These are phyloP conservation scores for Boletellus ananas DNA, from an alignment of 768 basidiomycete species.

Conservation along the genomic window DNA sequence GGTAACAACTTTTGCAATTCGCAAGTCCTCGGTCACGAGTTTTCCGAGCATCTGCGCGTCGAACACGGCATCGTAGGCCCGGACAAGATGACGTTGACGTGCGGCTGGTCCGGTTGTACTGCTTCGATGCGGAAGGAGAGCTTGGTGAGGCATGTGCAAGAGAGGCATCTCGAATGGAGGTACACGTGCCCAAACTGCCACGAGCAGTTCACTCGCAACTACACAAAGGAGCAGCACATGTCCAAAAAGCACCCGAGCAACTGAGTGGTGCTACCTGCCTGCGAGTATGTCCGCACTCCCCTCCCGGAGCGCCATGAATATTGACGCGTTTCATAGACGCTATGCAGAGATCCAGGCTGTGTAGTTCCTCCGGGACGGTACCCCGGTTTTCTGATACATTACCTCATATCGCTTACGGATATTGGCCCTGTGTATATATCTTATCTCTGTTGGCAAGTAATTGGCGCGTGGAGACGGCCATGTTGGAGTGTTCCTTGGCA, in stretches of 20 bases:
- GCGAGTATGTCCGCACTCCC: neutral
- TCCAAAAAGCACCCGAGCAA: conserved; percentile 7
- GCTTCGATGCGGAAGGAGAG: conserved; percentile 27
- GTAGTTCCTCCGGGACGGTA: neutral
- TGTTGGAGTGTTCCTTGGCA: conserved; percentile 17
- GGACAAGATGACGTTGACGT: conserved; percentile 5
- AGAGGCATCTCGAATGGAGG: conserved; percentile 21
- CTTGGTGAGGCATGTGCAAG: conserved; percentile 24
- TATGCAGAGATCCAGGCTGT: neutral
- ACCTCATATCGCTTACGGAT: neutral
- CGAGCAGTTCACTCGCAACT: conserved; percentile 24
- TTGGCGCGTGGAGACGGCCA: neutral
- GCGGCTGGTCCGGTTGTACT: conserved; percentile 20
- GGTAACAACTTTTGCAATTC: neutral
- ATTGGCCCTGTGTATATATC: conserved; percentile 11
- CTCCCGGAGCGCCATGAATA: neutral
- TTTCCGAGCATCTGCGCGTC: conserved; percentile 22
- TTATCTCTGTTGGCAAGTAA: conserved; percentile 1
- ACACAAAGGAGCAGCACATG: conserved; percentile 18
- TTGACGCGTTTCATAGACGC: neutral
- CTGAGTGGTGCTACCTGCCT: neutral
- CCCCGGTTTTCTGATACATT: conserved; percentile 1
- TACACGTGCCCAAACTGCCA: conserved; percentile 15
- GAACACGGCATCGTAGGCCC: conserved; percentile 18
- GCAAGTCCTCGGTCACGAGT: conserved; percentile 1